phyloP scores from a whole-genome alignment of 2,329 filamentous ascomycete species.

The Cladosporium sp. region DNA sequence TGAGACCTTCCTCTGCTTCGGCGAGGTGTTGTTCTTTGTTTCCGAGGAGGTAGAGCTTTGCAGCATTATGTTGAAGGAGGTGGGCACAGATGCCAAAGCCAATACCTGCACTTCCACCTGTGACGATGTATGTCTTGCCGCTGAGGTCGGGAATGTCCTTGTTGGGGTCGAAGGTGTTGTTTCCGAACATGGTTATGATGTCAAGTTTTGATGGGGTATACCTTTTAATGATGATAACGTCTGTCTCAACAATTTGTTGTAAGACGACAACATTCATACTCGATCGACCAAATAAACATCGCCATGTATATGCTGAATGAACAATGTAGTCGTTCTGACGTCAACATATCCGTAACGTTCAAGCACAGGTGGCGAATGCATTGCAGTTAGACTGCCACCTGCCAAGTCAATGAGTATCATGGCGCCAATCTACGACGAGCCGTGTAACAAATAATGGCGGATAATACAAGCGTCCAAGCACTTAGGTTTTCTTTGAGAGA shows the following conservation, averaged over 20 bases:
- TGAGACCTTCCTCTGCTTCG: constrained; percentile 41
- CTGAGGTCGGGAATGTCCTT: constrained; percentile 25
- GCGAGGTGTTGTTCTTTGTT: constrained; percentile 48
- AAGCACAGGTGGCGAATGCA: neutral
- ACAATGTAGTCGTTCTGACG: constrained; percentile 10
- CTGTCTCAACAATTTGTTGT: no score
- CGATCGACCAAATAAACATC: no score
- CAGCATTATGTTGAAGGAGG: constrained; percentile 47
- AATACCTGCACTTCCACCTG: constrained; percentile 24
- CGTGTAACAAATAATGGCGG: no score
- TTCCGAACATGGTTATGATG: constrained; percentile 9
- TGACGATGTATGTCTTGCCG: constrained; percentile 25
- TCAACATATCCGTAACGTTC: neutral
- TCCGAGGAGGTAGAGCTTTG: constrained; percentile 46
- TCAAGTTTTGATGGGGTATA: no score
- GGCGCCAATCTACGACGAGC: neutral
- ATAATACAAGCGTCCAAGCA: no score
- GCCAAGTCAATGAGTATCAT: neutral
- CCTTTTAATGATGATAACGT: no score
- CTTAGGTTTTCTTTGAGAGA: no score
- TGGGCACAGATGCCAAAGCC: constrained; percentile 50
- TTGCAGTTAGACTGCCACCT: neutral
- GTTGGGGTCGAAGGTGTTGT: constrained; percentile 21
- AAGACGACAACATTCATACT: no score
- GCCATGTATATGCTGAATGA: neutral